These are phyloP conservation scores for Babesia ovis DNA, from an alignment of 169 alveolate genomes.

Conservation along the genomic window DNA sequence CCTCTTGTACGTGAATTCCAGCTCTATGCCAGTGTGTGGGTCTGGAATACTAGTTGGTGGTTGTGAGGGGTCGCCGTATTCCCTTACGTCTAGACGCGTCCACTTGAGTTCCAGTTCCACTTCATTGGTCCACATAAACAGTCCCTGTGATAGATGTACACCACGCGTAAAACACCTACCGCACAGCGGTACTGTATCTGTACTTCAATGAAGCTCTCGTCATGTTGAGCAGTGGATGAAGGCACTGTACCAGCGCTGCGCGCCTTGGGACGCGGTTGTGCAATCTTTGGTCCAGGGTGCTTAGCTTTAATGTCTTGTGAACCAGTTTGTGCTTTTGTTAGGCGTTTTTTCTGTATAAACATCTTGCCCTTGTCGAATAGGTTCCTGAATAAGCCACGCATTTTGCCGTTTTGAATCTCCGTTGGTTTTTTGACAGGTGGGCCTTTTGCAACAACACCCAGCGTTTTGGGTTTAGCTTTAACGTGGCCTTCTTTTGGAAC, in stretches of 20 bases:
- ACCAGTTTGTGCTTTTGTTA: not conserved
- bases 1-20: constrained; percentile 5
- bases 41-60: not conserved
- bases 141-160: not conserved
- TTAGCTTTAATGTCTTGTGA: not conserved
- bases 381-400: constrained; percentile 11
- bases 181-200: constrained; percentile 11
- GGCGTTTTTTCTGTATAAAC: not conserved
- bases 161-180: not conserved
- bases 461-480: not conserved
- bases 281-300: not conserved
- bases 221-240: not conserved
- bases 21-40: not conserved
- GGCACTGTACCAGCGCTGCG: not conserved
- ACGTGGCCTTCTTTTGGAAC: no score
- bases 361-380: not conserved
- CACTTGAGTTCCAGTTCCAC: constrained; percentile 31
- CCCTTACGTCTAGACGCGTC: constrained; percentile 20
- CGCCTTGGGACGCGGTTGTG: not conserved
- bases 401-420: not conserved
- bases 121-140: constrained; percentile 14
- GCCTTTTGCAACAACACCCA: not conserved
- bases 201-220: not conserved
- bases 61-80: not conserved
- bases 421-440: no score